Conservation (phyloP, 2,329 filamentous ascomycete species). For the Aspergillus sp. region DNA sequence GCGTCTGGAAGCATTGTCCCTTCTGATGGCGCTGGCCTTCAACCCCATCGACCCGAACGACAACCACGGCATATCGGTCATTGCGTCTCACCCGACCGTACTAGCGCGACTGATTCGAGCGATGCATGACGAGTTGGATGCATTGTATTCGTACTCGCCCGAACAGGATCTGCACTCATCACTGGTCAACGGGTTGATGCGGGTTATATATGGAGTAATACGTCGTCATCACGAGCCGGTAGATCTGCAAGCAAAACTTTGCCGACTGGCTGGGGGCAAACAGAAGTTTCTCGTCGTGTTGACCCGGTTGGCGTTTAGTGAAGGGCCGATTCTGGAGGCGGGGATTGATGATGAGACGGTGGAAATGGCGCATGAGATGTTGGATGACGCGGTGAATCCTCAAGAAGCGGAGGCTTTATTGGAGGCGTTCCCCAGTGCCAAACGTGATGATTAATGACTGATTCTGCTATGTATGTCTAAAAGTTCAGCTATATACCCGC, state of each 20-base stretch:
- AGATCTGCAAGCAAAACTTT: conserved; percentile 68
- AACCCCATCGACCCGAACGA: conserved; percentile 54
- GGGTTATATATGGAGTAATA: conserved; percentile 58
- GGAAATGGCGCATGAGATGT: conserved; percentile 73
- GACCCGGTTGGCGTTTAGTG: conserved; percentile 78
- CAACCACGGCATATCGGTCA: conserved; percentile 54
- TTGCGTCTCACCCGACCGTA: conserved; percentile 64
- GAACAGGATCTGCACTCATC: conserved; percentile 43
- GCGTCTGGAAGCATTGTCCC: conserved; percentile 40
- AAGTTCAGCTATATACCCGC: too few relatives aligned
- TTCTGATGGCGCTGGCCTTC: conserved; percentile 39
- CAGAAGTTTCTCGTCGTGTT: conserved; percentile 80
- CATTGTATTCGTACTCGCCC: conserved; percentile 51
- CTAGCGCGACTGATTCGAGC: conserved; percentile 72
- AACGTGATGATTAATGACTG: conserved; percentile 18
- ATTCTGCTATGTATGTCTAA: not conserved
- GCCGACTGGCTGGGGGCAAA: conserved; percentile 63
- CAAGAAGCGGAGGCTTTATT: conserved; percentile 65
- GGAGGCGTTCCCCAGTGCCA: conserved; percentile 39
- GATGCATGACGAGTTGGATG: conserved; percentile 66
- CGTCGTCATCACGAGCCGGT: conserved; percentile 57
- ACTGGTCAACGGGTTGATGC: conserved; percentile 56
- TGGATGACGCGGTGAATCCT: conserved; percentile 76
- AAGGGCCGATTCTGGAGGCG: conserved; percentile 71
- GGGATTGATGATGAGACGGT: conserved; percentile 73